phyloP scores from a whole-genome alignment of 495 filamentous ascomycete genomes.

The Podospora pseudopauciseta region DNA sequence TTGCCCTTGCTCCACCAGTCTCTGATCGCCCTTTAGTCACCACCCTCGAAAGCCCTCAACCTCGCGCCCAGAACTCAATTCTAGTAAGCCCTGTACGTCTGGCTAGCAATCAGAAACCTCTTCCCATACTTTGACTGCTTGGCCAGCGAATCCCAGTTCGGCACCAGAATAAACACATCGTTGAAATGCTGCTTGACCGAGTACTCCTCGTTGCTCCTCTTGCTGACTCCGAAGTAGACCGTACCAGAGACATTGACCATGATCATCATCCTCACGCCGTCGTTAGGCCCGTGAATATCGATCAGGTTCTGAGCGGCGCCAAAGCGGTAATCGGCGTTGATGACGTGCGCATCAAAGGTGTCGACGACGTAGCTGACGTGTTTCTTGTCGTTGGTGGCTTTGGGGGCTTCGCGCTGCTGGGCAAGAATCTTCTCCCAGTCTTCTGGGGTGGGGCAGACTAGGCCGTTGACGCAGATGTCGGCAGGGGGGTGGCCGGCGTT shows the following conservation, averaged over 20 bases:
- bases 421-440: slow-evolving; percentile 41
- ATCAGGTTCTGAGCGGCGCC: slow-evolving; percentile 32
- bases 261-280: slow-evolving; percentile 62
- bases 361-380: slow-evolving; percentile 55
- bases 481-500: slow-evolving; percentile 31
- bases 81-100: slow-evolving; percentile 58
- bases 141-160: slow-evolving; percentile 59
- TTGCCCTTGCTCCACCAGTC: background rate
- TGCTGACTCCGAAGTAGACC: slow-evolving; percentile 36
- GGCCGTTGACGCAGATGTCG: slow-evolving; percentile 48
- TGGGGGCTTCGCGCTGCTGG: slow-evolving; percentile 28
- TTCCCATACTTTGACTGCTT: slow-evolving; percentile 36
- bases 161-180: slow-evolving; percentile 73
- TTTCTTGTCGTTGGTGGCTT: slow-evolving; percentile 9
- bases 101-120: slow-evolving; percentile 67
- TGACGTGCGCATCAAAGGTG: slow-evolving; percentile 66
- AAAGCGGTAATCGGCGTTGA: slow-evolving; percentile 60
- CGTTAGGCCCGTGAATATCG: slow-evolving; percentile 21
- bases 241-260: slow-evolving; percentile 63
- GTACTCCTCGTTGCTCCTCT: slow-evolving; percentile 26
- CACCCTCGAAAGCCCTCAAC: background rate
- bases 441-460: slow-evolving; percentile 29
- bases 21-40: background rate
- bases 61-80: background rate
- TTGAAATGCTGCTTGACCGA: slow-evolving; percentile 60